Base-by-base conservation (phyloP, 805 yeast species). In the Candida andamanensis region DNA sequence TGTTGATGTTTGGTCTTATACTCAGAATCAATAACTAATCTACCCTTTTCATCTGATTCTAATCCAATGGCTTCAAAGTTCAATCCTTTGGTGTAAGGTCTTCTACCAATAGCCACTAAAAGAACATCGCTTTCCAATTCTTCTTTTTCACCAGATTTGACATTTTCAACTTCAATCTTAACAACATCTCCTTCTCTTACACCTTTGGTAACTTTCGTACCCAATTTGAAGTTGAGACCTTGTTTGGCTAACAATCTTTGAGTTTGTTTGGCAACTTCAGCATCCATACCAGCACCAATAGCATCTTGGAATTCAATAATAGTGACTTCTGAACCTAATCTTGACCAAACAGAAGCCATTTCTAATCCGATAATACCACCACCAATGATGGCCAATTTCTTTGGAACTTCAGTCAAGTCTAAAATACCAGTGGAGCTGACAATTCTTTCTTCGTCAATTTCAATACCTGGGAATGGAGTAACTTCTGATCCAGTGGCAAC, bases 361-460 rank as follows among this genome's bases (percentile, higher is more conserved):
- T 92, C 99, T 49, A 92, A 77, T 56, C 99, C 99, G 59, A 92
- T 92, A 69, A 92, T 90, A 74, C 99, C 98, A 67, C 96, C 99
- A 60, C 99, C 99, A 52, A 92, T 90, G 65, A 92, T 79, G 47
- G 90, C 82, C 56, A 92, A 54, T 59, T 73, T 79, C 74, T 92
- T 87, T 56, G 99, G 99, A 38, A 92, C 73, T 70, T 89, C 95
- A 60, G 76, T 74, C 50, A 92, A 73, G 15, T 82, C 62, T 36
- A 92, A 67, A 37, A 85, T 84, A 51, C 99, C 99, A 28, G 99
- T 92, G 19, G 97, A 87, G 22, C 95, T 74, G 34, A 92, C 97
- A 47, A 92, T 92, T 69, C 95, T 81, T 72, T 90, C 94, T 69
- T 92, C 97, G 56, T 92, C 99, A 45, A 92, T 78, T 49, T 78